A percentile compares a stretch with the other conserved stretches of the same genome.
phyloP scores from a whole-genome alignment of 2,329 filamentous ascomycete species.

The Trichoderma cornu-damae region DNA sequence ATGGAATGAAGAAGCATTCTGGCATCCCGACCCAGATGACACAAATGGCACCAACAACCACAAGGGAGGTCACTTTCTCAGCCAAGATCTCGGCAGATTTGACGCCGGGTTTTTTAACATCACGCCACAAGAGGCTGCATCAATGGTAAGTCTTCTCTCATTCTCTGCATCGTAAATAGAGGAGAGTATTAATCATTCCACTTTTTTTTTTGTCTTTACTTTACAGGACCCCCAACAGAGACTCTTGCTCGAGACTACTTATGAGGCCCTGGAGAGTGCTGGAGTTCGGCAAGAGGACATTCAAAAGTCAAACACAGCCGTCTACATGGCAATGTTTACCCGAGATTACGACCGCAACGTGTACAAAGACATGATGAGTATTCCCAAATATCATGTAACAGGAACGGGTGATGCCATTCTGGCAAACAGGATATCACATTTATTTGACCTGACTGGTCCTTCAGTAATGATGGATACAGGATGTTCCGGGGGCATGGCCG shows the following conservation, averaged over 20 bases:
- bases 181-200: too few relatives aligned
- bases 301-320: slow-evolving; percentile 41
- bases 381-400: slow-evolving; percentile 30
- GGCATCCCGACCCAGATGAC: slow-evolving; percentile 33
- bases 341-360: slow-evolving; percentile 43
- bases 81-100: slow-evolving; percentile 40
- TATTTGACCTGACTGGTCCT: slow-evolving; percentile 49
- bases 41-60: slow-evolving; percentile 28
- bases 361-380: slow-evolving; percentile 40
- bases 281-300: slow-evolving; percentile 42
- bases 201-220: too few relatives aligned
- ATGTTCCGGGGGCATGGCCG: slow-evolving; percentile 44
- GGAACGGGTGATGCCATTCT: slow-evolving; percentile 38
- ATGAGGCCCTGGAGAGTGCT: slow-evolving; percentile 47
- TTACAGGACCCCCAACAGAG: slow-evolving; percentile 45
- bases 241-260: slow-evolving; percentile 46
- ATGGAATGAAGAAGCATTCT: slow-evolving; percentile 28
- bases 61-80: slow-evolving; percentile 36
- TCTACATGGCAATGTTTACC: slow-evolving; percentile 44
- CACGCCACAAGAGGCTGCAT: slow-evolving; percentile 38
- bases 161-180: neutral
- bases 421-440: slow-evolving; percentile 50
- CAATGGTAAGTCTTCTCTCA: slow-evolving; percentile 17
- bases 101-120: slow-evolving; percentile 47
- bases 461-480: slow-evolving; percentile 48